These are phyloP conservation scores for Neurospora sp. DNA, from an alignment of 495 filamentous ascomycete genomes.

Conservation along the genomic window DNA sequence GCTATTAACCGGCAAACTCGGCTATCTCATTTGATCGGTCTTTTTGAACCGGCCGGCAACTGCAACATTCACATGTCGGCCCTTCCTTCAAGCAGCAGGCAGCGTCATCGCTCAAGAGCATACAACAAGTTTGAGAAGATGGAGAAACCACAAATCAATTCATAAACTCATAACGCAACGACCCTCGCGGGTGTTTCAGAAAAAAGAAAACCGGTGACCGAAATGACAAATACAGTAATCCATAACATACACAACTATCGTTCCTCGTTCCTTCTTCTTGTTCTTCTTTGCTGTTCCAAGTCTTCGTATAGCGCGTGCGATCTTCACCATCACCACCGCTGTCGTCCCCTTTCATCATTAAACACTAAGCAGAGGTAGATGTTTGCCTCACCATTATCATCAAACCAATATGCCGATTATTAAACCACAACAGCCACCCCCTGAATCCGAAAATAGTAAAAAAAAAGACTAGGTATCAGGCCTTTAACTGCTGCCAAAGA, in stretches of 20 bases:
- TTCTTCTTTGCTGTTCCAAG: neutral
- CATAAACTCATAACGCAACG: neutral
- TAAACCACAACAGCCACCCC: neutral
- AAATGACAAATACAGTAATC: neutral
- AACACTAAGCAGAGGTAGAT: neutral
- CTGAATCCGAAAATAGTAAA: neutral
- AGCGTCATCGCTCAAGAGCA: neutral
- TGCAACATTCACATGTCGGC: neutral
- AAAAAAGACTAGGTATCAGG: neutral
- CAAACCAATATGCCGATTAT: neutral
- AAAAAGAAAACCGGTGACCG: neutral
- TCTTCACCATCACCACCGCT: neutral
- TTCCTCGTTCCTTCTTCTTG: neutral
- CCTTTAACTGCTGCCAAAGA: slow-evolving; percentile 11
- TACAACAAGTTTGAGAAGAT: neutral
- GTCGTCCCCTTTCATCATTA: neutral
- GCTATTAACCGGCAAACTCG: neutral
- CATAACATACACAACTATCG: neutral
- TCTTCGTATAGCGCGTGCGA: neutral
- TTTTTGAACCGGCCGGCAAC: neutral
- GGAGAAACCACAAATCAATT: neutral
- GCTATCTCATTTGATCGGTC: neutral
- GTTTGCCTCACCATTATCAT: neutral
- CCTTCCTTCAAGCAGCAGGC: neutral
- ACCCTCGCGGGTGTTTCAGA: neutral